Evolutionary conservation across 176 grass and related monocot species (phyloP).

Genomic region (Triticum timopheevii): DNA sequence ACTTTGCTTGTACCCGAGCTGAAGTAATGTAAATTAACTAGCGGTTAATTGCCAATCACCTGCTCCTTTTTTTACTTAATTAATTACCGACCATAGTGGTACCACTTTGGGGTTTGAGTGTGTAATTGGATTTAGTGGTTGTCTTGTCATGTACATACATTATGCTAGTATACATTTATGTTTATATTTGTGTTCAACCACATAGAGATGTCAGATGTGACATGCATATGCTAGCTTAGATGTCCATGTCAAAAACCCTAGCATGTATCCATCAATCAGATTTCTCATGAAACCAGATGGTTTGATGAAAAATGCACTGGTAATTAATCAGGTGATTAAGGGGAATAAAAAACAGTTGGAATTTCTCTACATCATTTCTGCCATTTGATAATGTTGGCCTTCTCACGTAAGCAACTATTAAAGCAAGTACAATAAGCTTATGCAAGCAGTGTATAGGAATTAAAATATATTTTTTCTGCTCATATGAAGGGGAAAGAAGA

Average conservation of each 20-base stretch:
- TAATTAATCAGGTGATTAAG: not conserved
- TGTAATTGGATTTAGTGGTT: constrained; percentile 14
- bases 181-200: not conserved
- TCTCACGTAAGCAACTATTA: not conserved
- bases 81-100: not conserved
- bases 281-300: constrained; percentile 6
- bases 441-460: no score
- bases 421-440: no score
- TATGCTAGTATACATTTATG: not conserved
- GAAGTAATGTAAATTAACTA: constrained; percentile 6
- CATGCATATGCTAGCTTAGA: constrained; percentile 35
- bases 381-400: not conserved
- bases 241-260: constrained; percentile 27
- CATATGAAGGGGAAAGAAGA: no score
- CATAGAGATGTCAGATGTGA: constrained; percentile 9
- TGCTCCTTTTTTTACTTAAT: not conserved
- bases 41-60: constrained; percentile 16
- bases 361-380: not conserved
- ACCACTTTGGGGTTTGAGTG: not conserved
- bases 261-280: constrained; percentile 25
- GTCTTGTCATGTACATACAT: constrained; percentile 28
- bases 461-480: no score
- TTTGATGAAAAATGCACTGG: not conserved
- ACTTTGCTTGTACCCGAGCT: constrained; percentile 40
- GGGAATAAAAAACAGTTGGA: not conserved